phyloP scores from a whole-genome alignment of 2,329 filamentous ascomycete genomes.

The Colletotrichum gloeosporioides region DNA sequence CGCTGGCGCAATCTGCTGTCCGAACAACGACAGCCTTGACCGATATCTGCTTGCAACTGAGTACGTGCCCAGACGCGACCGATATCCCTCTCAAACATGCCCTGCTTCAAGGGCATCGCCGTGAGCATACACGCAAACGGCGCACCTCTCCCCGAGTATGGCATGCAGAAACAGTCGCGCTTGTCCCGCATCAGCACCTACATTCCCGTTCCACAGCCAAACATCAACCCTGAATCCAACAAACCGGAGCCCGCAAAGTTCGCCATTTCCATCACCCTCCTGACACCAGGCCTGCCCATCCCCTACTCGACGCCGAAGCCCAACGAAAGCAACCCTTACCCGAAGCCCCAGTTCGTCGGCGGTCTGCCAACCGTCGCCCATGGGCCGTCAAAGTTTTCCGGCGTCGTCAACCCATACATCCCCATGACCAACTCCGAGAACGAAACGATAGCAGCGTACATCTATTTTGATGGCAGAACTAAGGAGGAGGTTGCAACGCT shows the following conservation, averaged over 20 bases:
- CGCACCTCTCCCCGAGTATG: conserved; percentile 87
- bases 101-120: conserved; percentile 99
- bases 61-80: not conserved
- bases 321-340: conserved; percentile 76
- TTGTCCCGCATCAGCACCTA: conserved; percentile 94
- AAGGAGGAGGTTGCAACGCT: conserved; percentile 98
- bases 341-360: conserved; percentile 82
- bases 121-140: conserved; percentile 90
- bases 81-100: conserved; percentile 58
- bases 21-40: not conserved
- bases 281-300: conserved; percentile 86
- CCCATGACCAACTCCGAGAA: conserved; percentile 92
- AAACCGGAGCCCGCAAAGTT: conserved; percentile 95
- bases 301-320: conserved; percentile 91
- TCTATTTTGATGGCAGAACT: conserved; percentile 94
- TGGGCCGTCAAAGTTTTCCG: conserved; percentile 52
- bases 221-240: conserved; percentile 64
- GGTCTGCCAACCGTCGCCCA: conserved; percentile 63
- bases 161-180: conserved; percentile 91
- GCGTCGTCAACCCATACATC: conserved; percentile 82
- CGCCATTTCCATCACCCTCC: conserved; percentile 95
- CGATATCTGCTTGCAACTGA: not conserved
- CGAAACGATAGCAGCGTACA: conserved; percentile 97
- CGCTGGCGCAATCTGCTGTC: not conserved
- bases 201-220: conserved; percentile 92